Evolutionary conservation across 768 basidiomycete genomes (phyloP), one percentile per base, ranked within the genome.

Genomic region (Boletus rex-veris): DNA sequence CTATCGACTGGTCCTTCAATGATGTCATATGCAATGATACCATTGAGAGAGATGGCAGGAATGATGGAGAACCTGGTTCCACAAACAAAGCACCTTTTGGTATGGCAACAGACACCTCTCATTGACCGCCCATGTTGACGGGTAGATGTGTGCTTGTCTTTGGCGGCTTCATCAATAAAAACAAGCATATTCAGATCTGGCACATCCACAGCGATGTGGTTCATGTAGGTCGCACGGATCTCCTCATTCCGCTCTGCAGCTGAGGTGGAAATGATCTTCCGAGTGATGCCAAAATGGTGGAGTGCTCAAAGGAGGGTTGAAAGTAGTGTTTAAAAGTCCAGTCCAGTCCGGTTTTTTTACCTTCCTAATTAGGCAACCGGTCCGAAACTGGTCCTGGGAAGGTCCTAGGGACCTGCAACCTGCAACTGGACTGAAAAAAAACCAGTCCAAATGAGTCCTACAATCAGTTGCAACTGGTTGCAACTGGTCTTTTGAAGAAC

Each of bases 11-110:
- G 40, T 0, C 60, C 62, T 14, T 64, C 53, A 21, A 66, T 21
- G 8, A 65, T 54, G 24, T 66, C 18, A 14, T 61, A 52, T 10
- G 50, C 33, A 31, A 66, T 51, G 10, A 66, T 64, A 4, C 59
- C 56, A 52, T 66, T 51, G 3, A 66, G 55, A 0, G 50, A 58
- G 16, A 66, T 58, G 14, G 55, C 41, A 2, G 61, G 59, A 18
- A 67, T 33, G 15, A 67, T 64, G 0, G 55, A 63, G 36, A 47
- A 64, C 0, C 45, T 15, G 5, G n/a, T 33, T 5, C 30, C 50
- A 21, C 3, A 7, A 1, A 64, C 42, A 53, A 65, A 68, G n/a
- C 26, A 37, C 16, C 43, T 30, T 2, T 38, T n/a, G 8, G 31
- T 5, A n/a, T 30, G 37, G n/a, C 16, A 38, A n/a, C 14, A 2